Conservation (phyloP, 208 protist genomes). For the Herpetomonas tarakana region DNA sequence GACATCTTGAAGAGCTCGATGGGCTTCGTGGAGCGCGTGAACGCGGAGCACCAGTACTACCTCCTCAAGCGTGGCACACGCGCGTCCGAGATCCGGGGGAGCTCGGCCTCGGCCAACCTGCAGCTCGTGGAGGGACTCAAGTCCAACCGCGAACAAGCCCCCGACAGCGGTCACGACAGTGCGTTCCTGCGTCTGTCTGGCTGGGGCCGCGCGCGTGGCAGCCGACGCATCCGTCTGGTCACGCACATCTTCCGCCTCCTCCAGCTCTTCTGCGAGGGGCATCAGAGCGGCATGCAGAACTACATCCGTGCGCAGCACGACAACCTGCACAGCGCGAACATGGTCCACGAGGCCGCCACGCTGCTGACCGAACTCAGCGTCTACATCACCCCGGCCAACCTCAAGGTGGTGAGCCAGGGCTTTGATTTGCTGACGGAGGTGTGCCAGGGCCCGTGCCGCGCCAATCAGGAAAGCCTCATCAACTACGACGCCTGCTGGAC, state of each 20-base stretch:
- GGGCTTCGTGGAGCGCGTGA: constrained; percentile 43
- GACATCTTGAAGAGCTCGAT: constrained; percentile 43
- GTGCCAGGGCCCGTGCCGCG: constrained; percentile 88
- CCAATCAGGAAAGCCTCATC: constrained; percentile 80
- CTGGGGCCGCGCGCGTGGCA: constrained; percentile 52
- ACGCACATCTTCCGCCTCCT: constrained; percentile 78
- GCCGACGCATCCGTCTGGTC: constrained; percentile 43
- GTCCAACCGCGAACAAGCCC: constrained; percentile 8
- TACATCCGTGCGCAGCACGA: constrained; percentile 85
- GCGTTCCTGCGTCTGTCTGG: constrained; percentile 21
- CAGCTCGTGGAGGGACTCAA: constrained; percentile 42
- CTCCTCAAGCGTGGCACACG: constrained; percentile 51
- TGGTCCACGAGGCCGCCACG: constrained; percentile 73
- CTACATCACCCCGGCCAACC: constrained; percentile 49
- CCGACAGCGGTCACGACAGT: constrained; percentile 5
- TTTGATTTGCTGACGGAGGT: constrained; percentile 90
- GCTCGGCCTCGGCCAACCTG: constrained; percentile 25
- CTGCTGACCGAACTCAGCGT: constrained; percentile 51
- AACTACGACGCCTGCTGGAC: constrained; percentile 48
- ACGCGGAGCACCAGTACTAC: constrained; percentile 62
- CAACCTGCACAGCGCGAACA: constrained; percentile 81
- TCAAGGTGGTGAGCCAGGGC: constrained; percentile 42
- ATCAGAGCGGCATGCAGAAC: constrained; percentile 85
- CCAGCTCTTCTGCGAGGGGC: constrained; percentile 93
- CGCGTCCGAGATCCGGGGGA: constrained; percentile 10